Evolutionary conservation across 108 stramenopile genomes (phyloP).

Genomic region (Cyclostephanos invisitatus): DNA sequence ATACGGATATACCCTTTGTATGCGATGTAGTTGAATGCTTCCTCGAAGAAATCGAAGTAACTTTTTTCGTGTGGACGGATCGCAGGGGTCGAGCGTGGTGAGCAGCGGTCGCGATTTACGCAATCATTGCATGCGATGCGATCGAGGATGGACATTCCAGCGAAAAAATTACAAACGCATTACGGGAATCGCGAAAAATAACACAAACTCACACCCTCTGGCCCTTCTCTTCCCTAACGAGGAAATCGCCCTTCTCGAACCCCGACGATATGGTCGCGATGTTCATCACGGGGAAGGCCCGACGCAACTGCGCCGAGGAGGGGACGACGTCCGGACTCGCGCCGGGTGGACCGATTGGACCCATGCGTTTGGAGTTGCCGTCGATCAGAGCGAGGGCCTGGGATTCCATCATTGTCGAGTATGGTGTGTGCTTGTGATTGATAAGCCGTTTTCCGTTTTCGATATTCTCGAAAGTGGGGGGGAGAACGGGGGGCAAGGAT

Average conservation of each 20-base stretch:
- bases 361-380: conserved; percentile 25
- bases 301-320: conserved; percentile 15
- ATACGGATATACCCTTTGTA: conserved; percentile 89
- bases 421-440: no score
- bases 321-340: conserved; percentile 16
- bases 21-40: conserved; percentile 89
- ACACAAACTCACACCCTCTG: conserved; percentile 29
- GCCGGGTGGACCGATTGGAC: neutral
- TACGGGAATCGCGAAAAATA: neutral
- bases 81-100: no score
- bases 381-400: conserved; percentile 38
- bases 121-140: no score
- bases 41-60: conserved; percentile 53
- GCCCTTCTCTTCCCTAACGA: conserved; percentile 49
- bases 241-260: conserved; percentile 48
- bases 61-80: neutral
- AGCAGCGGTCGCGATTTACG: no score
- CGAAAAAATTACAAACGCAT: no score
- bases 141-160: no score
- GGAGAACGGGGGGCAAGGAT: no score
- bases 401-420: conserved; percentile 25
- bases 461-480: no score
- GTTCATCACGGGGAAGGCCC: conserved; percentile 44
- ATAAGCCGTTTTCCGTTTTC: no score
- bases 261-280: conserved; percentile 50